Evolutionary conservation across 2,329 filamentous ascomycete species (phyloP).

Genomic region (Beauveria sp.): DNA sequence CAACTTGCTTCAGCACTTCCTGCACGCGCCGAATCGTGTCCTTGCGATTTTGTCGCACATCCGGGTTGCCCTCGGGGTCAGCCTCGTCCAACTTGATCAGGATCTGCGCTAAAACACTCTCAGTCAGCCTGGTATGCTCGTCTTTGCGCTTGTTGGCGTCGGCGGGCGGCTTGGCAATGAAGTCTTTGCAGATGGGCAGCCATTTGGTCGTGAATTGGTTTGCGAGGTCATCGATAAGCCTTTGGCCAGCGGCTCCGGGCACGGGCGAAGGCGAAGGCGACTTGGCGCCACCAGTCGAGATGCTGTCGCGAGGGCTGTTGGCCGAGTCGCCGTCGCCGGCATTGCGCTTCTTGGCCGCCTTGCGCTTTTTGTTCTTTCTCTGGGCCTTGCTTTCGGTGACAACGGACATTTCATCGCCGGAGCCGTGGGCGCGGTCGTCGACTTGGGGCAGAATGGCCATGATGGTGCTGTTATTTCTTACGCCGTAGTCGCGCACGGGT

Average conservation of each 20-base stretch:
- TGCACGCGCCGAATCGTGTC: conserved; percentile 68
- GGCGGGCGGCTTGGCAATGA: conserved; percentile 52
- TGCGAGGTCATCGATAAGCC: conserved; percentile 60
- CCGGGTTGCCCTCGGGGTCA: conserved; percentile 61
- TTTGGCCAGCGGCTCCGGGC: conserved; percentile 29
- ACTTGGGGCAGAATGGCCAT: conserved; percentile 40
- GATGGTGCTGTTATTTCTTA: conserved; percentile 54
- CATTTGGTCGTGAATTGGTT: conserved; percentile 56
- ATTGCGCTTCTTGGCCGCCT: conserved; percentile 34
- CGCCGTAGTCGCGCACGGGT: conserved; percentile 51
- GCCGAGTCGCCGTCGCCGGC: conserved; percentile 30
- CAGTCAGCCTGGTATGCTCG: conserved; percentile 66
- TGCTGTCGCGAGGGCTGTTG: conserved; percentile 39
- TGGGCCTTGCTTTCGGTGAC: conserved; percentile 34
- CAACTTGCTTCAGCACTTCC: conserved; percentile 55
- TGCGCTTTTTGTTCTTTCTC: conserved; percentile 29
- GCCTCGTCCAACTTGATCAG: conserved; percentile 70
- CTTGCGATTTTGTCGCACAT: conserved; percentile 59
- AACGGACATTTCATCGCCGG: conserved; percentile 38
- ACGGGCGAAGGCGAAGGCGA: conserved; percentile 20
- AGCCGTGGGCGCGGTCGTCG: conserved; percentile 26
- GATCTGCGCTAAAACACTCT: conserved; percentile 69
- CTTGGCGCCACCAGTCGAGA: conserved; percentile 26
- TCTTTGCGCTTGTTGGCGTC: conserved; percentile 63
- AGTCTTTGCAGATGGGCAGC: conserved; percentile 58